Conservation (phyloP, 73 alveolate species). For the Paramecium primaurelia region DNA sequence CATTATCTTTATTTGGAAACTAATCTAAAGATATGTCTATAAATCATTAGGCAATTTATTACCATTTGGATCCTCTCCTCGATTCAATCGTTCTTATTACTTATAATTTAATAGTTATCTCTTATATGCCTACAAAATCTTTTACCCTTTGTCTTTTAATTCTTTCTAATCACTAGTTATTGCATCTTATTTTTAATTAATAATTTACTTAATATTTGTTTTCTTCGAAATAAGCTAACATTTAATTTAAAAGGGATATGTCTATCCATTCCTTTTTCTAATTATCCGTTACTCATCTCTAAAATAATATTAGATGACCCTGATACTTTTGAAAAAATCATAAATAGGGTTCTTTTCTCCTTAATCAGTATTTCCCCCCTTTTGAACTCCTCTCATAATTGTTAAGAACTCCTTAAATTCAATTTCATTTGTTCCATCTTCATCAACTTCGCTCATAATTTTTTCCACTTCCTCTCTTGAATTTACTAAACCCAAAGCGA, state of each 20-base stretch:
- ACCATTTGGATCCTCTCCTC: conserved; percentile 58
- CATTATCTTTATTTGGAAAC: conserved; percentile 54
- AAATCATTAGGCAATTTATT: not conserved
- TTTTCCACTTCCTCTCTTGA: conserved; percentile 81
- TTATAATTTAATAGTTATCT: conserved; percentile 35
- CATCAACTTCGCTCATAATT: conserved; percentile 82
- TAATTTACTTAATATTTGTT: conserved; percentile 44
- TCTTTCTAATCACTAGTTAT: conserved; percentile 52
- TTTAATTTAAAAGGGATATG: conserved; percentile 57
- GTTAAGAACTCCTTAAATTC: conserved; percentile 88
- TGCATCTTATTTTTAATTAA: conserved; percentile 23
- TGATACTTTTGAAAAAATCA: conserved; percentile 66
- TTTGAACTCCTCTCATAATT: conserved; percentile 81
- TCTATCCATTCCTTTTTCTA: conserved; percentile 53
- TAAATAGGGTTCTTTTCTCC: conserved; percentile 57
- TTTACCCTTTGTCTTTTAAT: conserved; percentile 52
- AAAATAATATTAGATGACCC: not conserved
- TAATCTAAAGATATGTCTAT: conserved; percentile 44
- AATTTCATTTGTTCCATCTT: conserved; percentile 82
- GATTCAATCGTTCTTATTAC: conserved; percentile 35
- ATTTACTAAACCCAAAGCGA: conserved; percentile 90
- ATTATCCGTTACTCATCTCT: conserved; percentile 61
- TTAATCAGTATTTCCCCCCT: conserved; percentile 55
- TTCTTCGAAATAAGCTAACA: conserved; percentile 67
- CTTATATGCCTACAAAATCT: conserved; percentile 45